A percentile compares a stretch with the other conserved stretches of the same genome.
Evolutionary conservation across 2,329 filamentous ascomycete species (phyloP).

Genomic region (Trichophyton verrucosum): DNA sequence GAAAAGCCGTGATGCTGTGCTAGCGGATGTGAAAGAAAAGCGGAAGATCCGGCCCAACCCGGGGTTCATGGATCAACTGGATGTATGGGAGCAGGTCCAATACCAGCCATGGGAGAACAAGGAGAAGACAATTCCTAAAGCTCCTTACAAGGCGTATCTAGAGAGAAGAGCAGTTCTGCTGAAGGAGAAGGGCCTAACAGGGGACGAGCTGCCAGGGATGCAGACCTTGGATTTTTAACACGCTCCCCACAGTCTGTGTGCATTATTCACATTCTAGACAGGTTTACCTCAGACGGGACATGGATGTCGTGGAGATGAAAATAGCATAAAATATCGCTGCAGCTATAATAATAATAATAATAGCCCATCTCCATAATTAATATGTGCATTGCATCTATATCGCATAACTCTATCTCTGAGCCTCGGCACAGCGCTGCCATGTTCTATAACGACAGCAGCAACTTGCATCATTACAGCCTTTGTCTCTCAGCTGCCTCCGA

Average conservation of each 20-base stretch:
- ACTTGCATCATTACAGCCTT: no score
- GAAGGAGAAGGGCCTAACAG: slow-evolving; percentile 11
- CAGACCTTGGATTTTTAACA: background rate
- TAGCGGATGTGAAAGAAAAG: slow-evolving; percentile 17
- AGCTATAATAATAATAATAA: background rate
- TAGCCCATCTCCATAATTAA: background rate
- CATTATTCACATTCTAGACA: background rate
- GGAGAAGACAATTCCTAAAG: slow-evolving; percentile 17
- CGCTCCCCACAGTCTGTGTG: no score
- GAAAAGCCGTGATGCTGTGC: slow-evolving; percentile 14
- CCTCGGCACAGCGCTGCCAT: background rate
- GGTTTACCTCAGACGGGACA: background rate
- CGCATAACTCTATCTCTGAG: background rate
- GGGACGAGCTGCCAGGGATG: background rate
- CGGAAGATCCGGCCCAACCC: slow-evolving; percentile 18
- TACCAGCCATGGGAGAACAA: slow-evolving; percentile 21
- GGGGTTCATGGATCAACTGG: slow-evolving; percentile 19
- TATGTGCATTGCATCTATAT: background rate
- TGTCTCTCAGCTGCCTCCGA: background rate
- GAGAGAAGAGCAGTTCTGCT: slow-evolving; percentile 14
- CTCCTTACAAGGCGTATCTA: slow-evolving; percentile 18
- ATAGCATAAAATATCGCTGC: background rate
- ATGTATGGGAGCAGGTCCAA: slow-evolving; percentile 19
- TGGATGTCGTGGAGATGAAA: background rate
- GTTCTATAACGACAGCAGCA: background rate